Conservation (phyloP, 1,139 yeast species). For the Kodamaea suecica region DNA sequence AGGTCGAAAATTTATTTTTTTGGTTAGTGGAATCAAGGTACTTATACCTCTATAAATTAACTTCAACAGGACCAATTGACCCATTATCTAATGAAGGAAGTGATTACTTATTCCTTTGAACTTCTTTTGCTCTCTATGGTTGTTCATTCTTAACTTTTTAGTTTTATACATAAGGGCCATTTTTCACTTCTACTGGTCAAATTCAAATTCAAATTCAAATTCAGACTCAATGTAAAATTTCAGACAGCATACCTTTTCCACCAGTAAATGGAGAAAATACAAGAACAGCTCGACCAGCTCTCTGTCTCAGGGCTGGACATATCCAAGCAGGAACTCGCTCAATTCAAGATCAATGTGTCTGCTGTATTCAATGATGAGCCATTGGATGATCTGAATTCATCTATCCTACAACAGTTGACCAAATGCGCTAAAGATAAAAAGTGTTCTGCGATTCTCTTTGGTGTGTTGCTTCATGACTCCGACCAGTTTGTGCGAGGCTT, state of each 20-base stretch:
- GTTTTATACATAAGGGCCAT: too few relatives aligned
- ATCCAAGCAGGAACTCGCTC: slow-evolving; percentile 1
- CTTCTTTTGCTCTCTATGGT: too few relatives aligned
- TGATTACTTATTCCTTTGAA: too few relatives aligned
- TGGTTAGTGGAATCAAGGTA: too few relatives aligned
- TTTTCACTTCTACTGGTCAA: too few relatives aligned
- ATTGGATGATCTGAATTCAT: background rate
- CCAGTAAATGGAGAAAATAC: slow-evolving; percentile 44
- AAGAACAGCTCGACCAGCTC: background rate
- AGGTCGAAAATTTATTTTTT: slow-evolving; percentile 26
- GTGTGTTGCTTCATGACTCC: slow-evolving; percentile 20
- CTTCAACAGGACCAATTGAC: too few relatives aligned
- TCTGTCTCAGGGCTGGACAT: slow-evolving; percentile 1
- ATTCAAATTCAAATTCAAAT: too few relatives aligned
- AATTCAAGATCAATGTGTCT: background rate
- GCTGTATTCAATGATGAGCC: background rate
- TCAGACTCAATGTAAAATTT: too few relatives aligned
- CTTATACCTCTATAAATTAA: too few relatives aligned
- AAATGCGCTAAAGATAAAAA: slow-evolving; percentile 1
- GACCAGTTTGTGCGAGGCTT: slow-evolving; percentile 20
- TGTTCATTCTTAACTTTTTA: too few relatives aligned
- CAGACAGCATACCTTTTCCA: slow-evolving; percentile 63
- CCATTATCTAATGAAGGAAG: too few relatives aligned
- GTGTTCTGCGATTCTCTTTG: slow-evolving; percentile 12
- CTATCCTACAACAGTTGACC: slow-evolving; percentile 2